phyloP scores from a whole-genome alignment of 1,284 basidiomycete genomes.

The Psilocybe mexicana region DNA sequence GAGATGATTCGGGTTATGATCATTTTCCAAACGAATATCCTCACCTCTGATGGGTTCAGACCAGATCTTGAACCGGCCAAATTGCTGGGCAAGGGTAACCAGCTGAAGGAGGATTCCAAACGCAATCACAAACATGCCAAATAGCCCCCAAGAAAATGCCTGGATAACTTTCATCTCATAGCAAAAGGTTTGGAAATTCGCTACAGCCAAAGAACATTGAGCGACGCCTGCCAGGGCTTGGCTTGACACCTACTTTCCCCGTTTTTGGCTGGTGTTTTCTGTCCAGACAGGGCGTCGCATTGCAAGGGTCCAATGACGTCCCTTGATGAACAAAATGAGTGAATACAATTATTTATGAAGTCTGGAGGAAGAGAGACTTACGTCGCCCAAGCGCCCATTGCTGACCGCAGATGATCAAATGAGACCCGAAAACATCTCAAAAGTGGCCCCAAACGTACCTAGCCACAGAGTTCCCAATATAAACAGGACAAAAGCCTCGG shows the following conservation, averaged over 20 bases:
- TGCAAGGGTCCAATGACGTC: constrained; percentile 69
- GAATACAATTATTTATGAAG: too few species aligned
- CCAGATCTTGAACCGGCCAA: constrained; percentile 40
- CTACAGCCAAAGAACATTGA: constrained; percentile 35
- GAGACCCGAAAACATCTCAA: background rate
- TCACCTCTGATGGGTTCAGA: constrained; percentile 47
- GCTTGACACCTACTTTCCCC: constrained; percentile 49
- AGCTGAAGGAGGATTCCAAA: constrained; percentile 37
- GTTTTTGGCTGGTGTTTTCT: constrained; percentile 50
- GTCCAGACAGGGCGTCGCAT: constrained; percentile 54
- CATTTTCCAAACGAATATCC: constrained; percentile 9
- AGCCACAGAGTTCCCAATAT: constrained; percentile 67
- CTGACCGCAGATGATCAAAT: constrained; percentile 34
- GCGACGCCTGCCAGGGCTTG: too few species aligned
- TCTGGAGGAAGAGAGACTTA: constrained; percentile 36
- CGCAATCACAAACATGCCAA: constrained; percentile 54
- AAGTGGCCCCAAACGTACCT: constrained; percentile 39
- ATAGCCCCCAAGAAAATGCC: constrained; percentile 76
- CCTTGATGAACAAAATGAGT: constrained; percentile 33
- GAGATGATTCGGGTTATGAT: background rate
- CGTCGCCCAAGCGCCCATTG: constrained; percentile 74
- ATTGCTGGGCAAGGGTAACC: constrained; percentile 39
- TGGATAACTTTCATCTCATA: constrained; percentile 78
- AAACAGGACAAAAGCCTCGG: constrained; percentile 58
- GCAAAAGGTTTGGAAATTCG: constrained; percentile 57